phyloP scores from a whole-genome alignment of 148 eudicot genomes.

The Beta vulgaris region DNA sequence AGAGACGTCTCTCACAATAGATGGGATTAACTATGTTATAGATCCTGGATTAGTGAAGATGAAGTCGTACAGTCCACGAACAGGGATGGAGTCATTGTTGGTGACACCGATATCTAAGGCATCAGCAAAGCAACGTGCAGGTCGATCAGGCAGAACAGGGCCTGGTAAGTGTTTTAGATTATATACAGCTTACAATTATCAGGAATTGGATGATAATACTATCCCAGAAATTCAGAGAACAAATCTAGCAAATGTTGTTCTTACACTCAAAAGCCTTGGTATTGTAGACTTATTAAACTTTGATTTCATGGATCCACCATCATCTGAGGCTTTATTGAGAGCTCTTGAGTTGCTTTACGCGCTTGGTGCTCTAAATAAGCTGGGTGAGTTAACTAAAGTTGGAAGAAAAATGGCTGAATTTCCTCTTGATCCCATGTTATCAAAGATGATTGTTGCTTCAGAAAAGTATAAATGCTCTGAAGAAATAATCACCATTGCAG shows the following conservation, averaged over 20 bases:
- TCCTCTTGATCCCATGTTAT: constrained; percentile 79
- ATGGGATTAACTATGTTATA: constrained; percentile 72
- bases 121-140: constrained; percentile 76
- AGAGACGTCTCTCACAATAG: constrained; percentile 77
- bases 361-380: constrained; percentile 61
- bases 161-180: constrained; percentile 80
- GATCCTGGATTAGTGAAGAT: constrained; percentile 73
- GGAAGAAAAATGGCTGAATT: constrained; percentile 78
- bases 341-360: constrained; percentile 66
- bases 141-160: constrained; percentile 76
- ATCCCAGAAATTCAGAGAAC: constrained; percentile 72
- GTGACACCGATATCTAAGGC: constrained; percentile 68
- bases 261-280: constrained; percentile 73
- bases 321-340: constrained; percentile 63
- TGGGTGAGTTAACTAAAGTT: constrained; percentile 64
- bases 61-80: constrained; percentile 70
- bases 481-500: constrained; percentile 63
- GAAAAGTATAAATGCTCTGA: constrained; percentile 63
- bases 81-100: constrained; percentile 65
- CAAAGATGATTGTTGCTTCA: constrained; percentile 69
- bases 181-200: constrained; percentile 59
- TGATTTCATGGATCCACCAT: constrained; percentile 87
- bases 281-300: constrained; percentile 62
- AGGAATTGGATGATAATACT: constrained; percentile 58
- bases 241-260: constrained; percentile 68